Evolutionary conservation across 2,329 filamentous ascomycete species (phyloP).

Genomic region (Colletotrichum ledebouriae): DNA sequence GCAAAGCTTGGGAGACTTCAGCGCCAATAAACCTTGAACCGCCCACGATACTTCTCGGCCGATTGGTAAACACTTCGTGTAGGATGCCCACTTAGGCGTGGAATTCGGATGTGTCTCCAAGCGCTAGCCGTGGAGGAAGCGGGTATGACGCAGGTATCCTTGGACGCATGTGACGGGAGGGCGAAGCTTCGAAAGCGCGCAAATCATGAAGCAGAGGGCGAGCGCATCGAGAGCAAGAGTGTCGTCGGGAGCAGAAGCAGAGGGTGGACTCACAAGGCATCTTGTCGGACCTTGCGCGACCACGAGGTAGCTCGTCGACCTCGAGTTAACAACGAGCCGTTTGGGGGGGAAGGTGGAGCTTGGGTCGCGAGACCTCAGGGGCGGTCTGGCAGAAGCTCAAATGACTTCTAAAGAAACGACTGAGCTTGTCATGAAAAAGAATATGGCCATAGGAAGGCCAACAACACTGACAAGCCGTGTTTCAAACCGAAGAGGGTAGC

Average conservation of each 20-base stretch:
- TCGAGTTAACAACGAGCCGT: constrained; percentile 38
- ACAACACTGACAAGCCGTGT: constrained; percentile 41
- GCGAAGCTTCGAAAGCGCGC: constrained; percentile 14
- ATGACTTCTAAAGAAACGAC: constrained; percentile 42
- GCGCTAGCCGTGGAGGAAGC: constrained; percentile 22
- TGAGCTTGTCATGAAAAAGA: constrained; percentile 44
- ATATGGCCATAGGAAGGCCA: constrained; percentile 41
- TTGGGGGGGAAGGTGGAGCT: constrained; percentile 39
- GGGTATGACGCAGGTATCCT: constrained; percentile 40
- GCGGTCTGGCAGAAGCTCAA: constrained; percentile 39
- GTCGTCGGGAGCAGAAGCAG: not conserved
- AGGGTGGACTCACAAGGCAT: constrained; percentile 45
- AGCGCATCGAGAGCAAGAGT: constrained; percentile 25
- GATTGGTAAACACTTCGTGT: not conserved
- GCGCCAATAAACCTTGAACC: not conserved
- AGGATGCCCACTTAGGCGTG: constrained; percentile 12
- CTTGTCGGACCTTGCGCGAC: constrained; percentile 43
- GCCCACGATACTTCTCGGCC: not conserved
- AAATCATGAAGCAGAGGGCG: constrained; percentile 21
- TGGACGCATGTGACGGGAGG: constrained; percentile 37
- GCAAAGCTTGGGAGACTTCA: constrained; percentile 2
- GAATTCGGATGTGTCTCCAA: constrained; percentile 5
- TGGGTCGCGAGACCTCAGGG: constrained; percentile 43
- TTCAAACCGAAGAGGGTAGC: constrained; percentile 41
- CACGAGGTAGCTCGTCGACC: constrained; percentile 37